Evolutionary conservation across 768 basidiomycete species (phyloP).

Genomic region (Termitomyces sp.): DNA sequence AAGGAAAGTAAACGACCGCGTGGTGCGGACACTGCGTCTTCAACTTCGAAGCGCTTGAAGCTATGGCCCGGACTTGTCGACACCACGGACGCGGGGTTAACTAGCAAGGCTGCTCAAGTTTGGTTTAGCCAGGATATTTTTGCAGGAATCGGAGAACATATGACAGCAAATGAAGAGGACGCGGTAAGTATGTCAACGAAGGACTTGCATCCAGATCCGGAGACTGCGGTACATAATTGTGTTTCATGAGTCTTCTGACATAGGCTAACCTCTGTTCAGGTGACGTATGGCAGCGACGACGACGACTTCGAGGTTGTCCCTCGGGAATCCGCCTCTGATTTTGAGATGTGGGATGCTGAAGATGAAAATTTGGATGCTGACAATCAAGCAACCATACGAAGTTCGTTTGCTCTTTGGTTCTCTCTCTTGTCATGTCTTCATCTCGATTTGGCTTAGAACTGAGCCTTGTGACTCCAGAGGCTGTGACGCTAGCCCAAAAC

Average conservation of each 20-base stretch:
- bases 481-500: conserved; percentile 85
- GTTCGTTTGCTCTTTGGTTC: conserved; percentile 32
- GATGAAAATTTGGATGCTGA: conserved; percentile 69
- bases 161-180: conserved; percentile 18
- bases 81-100: conserved; percentile 24
- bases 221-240: conserved; percentile 11
- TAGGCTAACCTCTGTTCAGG: conserved; percentile 2
- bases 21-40: conserved; percentile 15
- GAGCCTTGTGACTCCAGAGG: conserved; percentile 83
- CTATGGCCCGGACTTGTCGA: conserved; percentile 45
- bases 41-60: conserved; percentile 44
- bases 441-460: conserved; percentile 43
- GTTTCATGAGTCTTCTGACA: not conserved
- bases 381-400: conserved; percentile 59
- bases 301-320: conserved; percentile 76
- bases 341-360: conserved; percentile 77
- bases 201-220: conserved; percentile 19
- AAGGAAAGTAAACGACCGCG: conserved; percentile 41
- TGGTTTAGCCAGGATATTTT: conserved; percentile 98
- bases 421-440: not conserved
- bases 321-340: conserved; percentile 54
- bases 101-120: conserved; percentile 63
- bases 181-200: conserved; percentile 18
- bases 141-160: conserved; percentile 49
- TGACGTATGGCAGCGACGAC: conserved; percentile 25